phyloP scores from a whole-genome alignment of 176 grass and related monocot species.

The Zea luxurians region DNA sequence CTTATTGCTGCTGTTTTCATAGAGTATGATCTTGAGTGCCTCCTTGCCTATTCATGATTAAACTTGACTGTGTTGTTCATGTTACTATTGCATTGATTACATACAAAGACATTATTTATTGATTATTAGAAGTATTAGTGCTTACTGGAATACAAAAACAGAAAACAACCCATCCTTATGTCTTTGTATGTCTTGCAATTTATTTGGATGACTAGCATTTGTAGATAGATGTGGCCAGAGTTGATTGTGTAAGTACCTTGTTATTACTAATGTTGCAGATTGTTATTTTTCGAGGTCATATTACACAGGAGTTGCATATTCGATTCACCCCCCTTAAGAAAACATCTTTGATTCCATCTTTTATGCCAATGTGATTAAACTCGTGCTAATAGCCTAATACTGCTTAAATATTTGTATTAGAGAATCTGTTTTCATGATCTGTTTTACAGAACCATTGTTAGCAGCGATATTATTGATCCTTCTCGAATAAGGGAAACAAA shows the following conservation, averaged over 20 bases:
- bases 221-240: neutral
- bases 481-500: neutral
- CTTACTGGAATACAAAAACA: too few species aligned
- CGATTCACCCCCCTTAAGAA: neutral
- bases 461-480: neutral
- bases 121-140: too few species aligned
- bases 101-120: too few species aligned
- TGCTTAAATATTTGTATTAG: neutral
- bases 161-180: too few species aligned
- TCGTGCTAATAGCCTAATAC: neutral
- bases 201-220: too few species aligned
- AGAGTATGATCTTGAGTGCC: too few species aligned
- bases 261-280: neutral
- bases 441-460: neutral
- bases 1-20: neutral
- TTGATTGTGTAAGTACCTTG: neutral
- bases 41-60: too few species aligned
- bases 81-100: too few species aligned
- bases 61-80: too few species aligned
- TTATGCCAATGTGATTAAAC: neutral
- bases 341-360: neutral
- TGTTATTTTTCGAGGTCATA: neutral
- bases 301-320: neutral
- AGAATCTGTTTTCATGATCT: neutral
- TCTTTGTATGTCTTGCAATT: too few species aligned